Evolutionary conservation across 176 grass and related monocot species (phyloP).

Genomic region (Saccharum spontaneum): DNA sequence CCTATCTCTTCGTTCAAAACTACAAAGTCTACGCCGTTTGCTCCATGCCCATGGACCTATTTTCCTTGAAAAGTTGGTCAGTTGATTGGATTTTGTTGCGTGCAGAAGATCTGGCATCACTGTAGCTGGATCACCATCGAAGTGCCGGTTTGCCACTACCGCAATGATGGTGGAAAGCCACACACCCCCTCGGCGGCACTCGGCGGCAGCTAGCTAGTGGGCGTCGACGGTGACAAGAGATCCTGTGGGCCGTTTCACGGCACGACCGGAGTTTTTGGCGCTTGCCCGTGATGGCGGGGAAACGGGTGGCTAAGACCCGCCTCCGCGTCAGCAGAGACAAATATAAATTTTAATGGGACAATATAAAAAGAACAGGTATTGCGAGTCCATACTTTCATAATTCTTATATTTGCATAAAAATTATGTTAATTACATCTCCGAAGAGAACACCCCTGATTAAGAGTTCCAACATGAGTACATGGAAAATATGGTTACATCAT

Average conservation of each 20-base stretch:
- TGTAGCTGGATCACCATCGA: not conserved
- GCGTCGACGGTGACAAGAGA: slow-evolving; percentile 38
- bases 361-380: no score
- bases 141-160: not conserved
- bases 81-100: not conserved
- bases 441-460: no score
- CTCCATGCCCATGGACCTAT: not conserved
- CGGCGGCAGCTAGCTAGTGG: slow-evolving; percentile 15
- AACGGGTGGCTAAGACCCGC: no score
- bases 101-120: not conserved
- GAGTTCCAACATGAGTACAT: no score
- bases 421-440: no score
- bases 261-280: not conserved
- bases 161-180: not conserved
- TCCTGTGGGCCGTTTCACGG: not conserved
- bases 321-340: no score
- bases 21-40: not conserved
- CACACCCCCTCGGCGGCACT: not conserved
- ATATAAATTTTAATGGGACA: no score
- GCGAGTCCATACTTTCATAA: no score
- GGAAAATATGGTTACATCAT: no score
- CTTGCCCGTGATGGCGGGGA: no score
- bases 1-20: not conserved
- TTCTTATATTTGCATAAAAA: no score
- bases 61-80: not conserved